These are phyloP conservation scores for Cercospora brassicicola DNA, from an alignment of 2,329 filamentous ascomycete species.

Conservation along the genomic window DNA sequence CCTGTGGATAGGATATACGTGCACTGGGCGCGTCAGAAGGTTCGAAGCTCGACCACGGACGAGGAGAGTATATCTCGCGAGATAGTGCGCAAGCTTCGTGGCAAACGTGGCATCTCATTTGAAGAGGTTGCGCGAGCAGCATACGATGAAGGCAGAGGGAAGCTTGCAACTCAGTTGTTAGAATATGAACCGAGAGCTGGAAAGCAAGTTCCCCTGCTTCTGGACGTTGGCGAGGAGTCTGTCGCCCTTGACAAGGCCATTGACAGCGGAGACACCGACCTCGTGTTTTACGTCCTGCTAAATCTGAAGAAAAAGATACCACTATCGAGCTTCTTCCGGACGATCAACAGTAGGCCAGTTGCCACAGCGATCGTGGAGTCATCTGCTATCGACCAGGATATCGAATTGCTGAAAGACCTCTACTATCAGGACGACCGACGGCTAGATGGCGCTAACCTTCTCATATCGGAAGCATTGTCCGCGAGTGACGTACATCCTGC, in stretches of 20 bases:
- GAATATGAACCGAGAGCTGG: slow-evolving; percentile 93
- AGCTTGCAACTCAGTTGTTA: slow-evolving; percentile 85
- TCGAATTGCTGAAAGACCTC: slow-evolving; percentile 83
- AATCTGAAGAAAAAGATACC: slow-evolving; percentile 88
- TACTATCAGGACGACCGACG: slow-evolving; percentile 97
- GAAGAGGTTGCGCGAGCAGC: slow-evolving; percentile 90
- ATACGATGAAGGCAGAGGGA: slow-evolving; percentile 85
- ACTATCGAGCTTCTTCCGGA: slow-evolving; percentile 86
- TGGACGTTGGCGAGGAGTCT: slow-evolving; percentile 94
- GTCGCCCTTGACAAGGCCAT: slow-evolving; percentile 95
- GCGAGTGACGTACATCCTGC: slow-evolving; percentile 69
- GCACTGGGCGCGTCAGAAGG: slow-evolving; percentile 95
- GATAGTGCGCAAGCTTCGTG: slow-evolving; percentile 81
- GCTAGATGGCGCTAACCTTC: slow-evolving; percentile 81
- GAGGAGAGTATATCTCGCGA: slow-evolving; percentile 84
- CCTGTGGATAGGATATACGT: slow-evolving; percentile 90
- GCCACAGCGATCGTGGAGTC: slow-evolving; percentile 89
- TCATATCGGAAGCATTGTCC: slow-evolving; percentile 77
- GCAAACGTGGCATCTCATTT: slow-evolving; percentile 91
- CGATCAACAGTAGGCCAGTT: slow-evolving; percentile 79
- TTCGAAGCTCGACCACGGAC: slow-evolving; percentile 77
- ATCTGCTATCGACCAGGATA: slow-evolving; percentile 75
- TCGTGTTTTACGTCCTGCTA: slow-evolving; percentile 85
- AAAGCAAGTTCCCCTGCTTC: slow-evolving; percentile 88
- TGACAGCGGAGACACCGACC: slow-evolving; percentile 89